phyloP scores from a whole-genome alignment of 352 stramenopile genomes.

The Blastocystis sp. region DNA sequence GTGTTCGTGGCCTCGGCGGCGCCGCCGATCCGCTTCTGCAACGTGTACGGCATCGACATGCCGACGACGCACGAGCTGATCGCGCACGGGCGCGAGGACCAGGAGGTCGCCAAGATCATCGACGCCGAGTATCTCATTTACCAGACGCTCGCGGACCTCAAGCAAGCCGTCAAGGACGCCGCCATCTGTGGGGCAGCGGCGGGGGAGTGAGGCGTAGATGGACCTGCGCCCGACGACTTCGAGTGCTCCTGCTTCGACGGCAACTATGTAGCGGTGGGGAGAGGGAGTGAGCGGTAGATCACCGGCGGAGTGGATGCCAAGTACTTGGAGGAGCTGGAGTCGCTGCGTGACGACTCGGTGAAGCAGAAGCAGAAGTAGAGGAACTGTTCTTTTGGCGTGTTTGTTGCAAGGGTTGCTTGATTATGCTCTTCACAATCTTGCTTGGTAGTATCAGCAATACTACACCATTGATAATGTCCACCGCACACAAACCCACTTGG shows the following conservation, averaged over 20 bases:
- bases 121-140: slow-evolving; percentile 88
- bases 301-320: slow-evolving; percentile 13
- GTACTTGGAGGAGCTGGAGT: slow-evolving; percentile 72
- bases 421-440: background rate
- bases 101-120: slow-evolving; percentile 82
- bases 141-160: slow-evolving; percentile 77
- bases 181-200: background rate
- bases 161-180: slow-evolving; percentile 66
- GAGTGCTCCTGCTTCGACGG: slow-evolving; percentile 93
- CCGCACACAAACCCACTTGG: background rate
- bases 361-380: slow-evolving; percentile 69
- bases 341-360: slow-evolving; percentile 69
- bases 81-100: slow-evolving; percentile 82
- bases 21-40: slow-evolving; percentile 91
- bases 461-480: background rate
- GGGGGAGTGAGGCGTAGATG: slow-evolving; percentile 64
- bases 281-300: background rate
- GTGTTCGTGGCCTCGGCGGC: slow-evolving; percentile 90
- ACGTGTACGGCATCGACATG: slow-evolving; percentile 99
- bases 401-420: background rate
- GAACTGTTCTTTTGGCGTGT: background rate
- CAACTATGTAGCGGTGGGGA: slow-evolving; percentile 72
- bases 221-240: slow-evolving; percentile 70
- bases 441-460: no score
- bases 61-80: slow-evolving; percentile 90